These are phyloP conservation scores for Harrya chromipes DNA, from an alignment of 768 basidiomycete species.

Conservation along the genomic window DNA sequence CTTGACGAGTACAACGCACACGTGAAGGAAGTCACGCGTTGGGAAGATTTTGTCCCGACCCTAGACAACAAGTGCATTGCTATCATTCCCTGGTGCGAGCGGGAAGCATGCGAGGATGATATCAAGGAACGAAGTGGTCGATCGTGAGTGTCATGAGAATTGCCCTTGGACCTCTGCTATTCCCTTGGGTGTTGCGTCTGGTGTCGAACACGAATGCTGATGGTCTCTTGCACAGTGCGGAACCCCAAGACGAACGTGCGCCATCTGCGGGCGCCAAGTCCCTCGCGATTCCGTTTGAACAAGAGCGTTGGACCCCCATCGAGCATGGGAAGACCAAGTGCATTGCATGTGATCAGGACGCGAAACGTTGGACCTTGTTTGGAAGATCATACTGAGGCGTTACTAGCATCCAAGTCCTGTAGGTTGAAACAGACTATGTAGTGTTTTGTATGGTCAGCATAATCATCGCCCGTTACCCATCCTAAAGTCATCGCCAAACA, in stretches of 20 bases:
- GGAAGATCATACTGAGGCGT: slow-evolving; percentile 73
- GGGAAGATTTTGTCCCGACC: slow-evolving; percentile 91
- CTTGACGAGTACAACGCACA: slow-evolving; percentile 67
- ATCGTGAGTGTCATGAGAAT: slow-evolving; percentile 47
- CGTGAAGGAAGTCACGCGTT: slow-evolving; percentile 71
- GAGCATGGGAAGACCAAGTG: slow-evolving; percentile 86
- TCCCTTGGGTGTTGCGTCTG: too few relatives aligned
- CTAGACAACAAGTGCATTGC: slow-evolving; percentile 86
- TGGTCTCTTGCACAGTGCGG: slow-evolving; percentile 48
- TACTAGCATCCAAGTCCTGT: neutral
- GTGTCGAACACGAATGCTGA: neutral
- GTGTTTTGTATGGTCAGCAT: too few relatives aligned
- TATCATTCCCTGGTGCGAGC: slow-evolving; percentile 96
- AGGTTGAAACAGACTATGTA: too few relatives aligned
- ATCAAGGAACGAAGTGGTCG: slow-evolving; percentile 93
- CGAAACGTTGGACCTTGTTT: slow-evolving; percentile 97
- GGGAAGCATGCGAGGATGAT: slow-evolving; percentile 90
- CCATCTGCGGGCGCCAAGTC: slow-evolving; percentile 98
- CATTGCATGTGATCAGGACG: slow-evolving; percentile 79
- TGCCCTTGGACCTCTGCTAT: too few relatives aligned
- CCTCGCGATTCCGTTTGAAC: slow-evolving; percentile 94
- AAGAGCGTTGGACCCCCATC: slow-evolving; percentile 75
- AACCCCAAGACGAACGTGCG: slow-evolving; percentile 89
- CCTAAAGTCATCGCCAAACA: too few relatives aligned
- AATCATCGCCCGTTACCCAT: too few relatives aligned